These are phyloP conservation scores for Fusarium sulawesiense DNA, from an alignment of 2,329 filamentous ascomycete genomes.

Conservation along the genomic window DNA sequence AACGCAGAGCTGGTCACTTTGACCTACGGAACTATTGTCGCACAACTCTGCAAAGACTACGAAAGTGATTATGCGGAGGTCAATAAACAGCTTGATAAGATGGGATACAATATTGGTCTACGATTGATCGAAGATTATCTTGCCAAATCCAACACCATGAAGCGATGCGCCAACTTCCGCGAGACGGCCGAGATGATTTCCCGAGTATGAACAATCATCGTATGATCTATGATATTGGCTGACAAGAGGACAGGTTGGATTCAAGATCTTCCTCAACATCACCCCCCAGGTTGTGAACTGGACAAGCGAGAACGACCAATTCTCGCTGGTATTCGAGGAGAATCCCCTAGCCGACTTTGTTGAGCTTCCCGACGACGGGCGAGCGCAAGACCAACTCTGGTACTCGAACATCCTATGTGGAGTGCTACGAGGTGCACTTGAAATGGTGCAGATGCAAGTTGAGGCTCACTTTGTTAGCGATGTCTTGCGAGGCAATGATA, in stretches of 20 bases:
- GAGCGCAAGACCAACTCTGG: conserved; percentile 97
- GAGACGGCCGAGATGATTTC: conserved; percentile 98
- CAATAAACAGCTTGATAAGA: conserved; percentile 97
- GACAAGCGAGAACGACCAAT: conserved; percentile 96
- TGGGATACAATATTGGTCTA: conserved; percentile 98
- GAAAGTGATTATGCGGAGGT: conserved; percentile 94
- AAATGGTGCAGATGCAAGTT: conserved; percentile 99
- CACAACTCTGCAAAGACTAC: conserved; percentile 96
- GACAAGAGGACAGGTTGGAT: conserved; percentile 77
- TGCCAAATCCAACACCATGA: conserved; percentile 90
- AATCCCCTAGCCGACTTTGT: conserved; percentile 98
- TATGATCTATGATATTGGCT: conserved; percentile 28
- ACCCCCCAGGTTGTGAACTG: conserved; percentile 94
- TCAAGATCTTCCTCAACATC: conserved; percentile 99
- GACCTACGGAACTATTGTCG: conserved; percentile 97
- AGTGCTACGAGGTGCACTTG: conserved; percentile 87
- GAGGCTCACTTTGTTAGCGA: conserved; percentile 97
- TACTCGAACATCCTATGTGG: conserved; percentile 98
- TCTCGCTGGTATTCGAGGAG: conserved; percentile 95
- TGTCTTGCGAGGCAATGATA: conserved; percentile 90
- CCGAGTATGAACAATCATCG: conserved; percentile 68
- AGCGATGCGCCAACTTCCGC: conserved; percentile 89
- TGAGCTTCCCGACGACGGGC: conserved; percentile 93
- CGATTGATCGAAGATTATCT: conserved; percentile 97
- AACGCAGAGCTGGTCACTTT: conserved; percentile 97